Base-by-base conservation (phyloP, 495 filamentous ascomycete species). In the Neurospora cerealis region DNA sequence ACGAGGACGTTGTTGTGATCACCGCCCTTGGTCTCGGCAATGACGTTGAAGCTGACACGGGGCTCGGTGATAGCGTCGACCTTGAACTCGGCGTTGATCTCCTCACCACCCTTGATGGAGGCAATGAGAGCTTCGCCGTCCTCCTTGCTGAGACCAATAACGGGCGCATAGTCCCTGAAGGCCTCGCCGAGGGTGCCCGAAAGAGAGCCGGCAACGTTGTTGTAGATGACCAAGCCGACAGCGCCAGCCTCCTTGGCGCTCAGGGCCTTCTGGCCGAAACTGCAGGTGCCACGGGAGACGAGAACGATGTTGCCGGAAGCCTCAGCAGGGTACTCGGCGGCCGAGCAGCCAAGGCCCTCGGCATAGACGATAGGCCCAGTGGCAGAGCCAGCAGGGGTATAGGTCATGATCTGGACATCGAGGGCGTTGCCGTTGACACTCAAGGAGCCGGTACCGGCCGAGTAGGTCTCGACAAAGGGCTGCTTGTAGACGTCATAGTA, bases 401-500 rank as follows among this genome's bases (percentile, higher is more conserved):
- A 84, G 32, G 79, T 83, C 78, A 86, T 81, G 48, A 79, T 76
- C 0, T 73, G 69, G 1, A 77, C 75, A 1, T 71, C 71, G 74
- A 83, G 24, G 5, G 40, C 72, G 34, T 72, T 66, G 69, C 82
- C 80, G 75, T 79, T 70, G 74, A 85, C 69, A 41, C 78, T 21
- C 75, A 86, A 75, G 75, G 80, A 70, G 79, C 81, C 72, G 79
- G 79, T 77, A 38, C 75, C 79, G 41, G 77, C 71, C 5, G 81
- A 81, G 75, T 77, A 81, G 71, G 80, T 75, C 62, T 81, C 83
- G 41, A 70, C 78, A 80, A 90, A 92, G 3, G 84, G 79, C 79
- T 93, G 90, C 74, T 85, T 86, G 74, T 84, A 80, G 70, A 92
- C 84, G 79, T 86, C 77, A 81, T 92, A 93, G 83, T 91, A 91